A percentile compares a stretch with the other conserved stretches of the same genome.
phyloP scores from a whole-genome alignment of 2,329 filamentous ascomycete genomes.

The Ceratocystis harringtonii region DNA sequence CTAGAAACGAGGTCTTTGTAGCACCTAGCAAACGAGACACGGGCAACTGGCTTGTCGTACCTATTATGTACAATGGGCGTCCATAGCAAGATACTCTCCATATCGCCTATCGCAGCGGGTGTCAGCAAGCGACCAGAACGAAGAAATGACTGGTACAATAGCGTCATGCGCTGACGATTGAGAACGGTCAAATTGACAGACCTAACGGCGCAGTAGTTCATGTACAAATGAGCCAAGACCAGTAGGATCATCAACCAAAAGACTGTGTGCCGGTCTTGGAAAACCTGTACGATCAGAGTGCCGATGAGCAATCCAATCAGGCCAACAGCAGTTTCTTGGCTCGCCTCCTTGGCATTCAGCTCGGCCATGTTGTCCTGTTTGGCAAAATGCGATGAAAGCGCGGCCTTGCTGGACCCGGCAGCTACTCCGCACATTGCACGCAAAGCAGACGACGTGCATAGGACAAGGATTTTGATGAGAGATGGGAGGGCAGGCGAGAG shows the following conservation, averaged over 20 bases:
- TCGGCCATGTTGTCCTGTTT: slow-evolving; percentile 76
- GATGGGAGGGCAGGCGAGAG: slow-evolving; percentile 57
- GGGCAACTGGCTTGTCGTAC: slow-evolving; percentile 21
- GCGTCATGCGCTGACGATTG: slow-evolving; percentile 72
- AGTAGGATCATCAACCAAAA: slow-evolving; percentile 59
- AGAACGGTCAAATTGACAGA: slow-evolving; percentile 70
- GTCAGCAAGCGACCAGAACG: slow-evolving; percentile 37
- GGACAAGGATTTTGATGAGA: slow-evolving; percentile 33
- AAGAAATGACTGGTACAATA: slow-evolving; percentile 52
- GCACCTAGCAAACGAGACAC: slow-evolving; percentile 29
- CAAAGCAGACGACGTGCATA: slow-evolving; percentile 37
- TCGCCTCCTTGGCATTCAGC: slow-evolving; percentile 87
- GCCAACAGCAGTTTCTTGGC: slow-evolving; percentile 86
- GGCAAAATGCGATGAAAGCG: slow-evolving; percentile 83
- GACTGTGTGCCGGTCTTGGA: slow-evolving; percentile 56
- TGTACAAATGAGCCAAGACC: slow-evolving; percentile 60
- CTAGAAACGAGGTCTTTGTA: slow-evolving; percentile 28
- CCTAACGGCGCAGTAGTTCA: slow-evolving; percentile 75
- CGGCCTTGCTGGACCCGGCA: slow-evolving; percentile 79
- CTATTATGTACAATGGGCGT: slow-evolving; percentile 23
- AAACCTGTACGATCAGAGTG: slow-evolving; percentile 61
- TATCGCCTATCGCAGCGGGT: slow-evolving; percentile 49
- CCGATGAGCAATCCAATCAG: slow-evolving; percentile 76
- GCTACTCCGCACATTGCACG: slow-evolving; percentile 70
- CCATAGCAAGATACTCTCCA: slow-evolving; percentile 47